These are phyloP conservation scores for Agaricus sinodeliciosus DNA, from an alignment of 768 basidiomycete genomes.

Conservation along the genomic window DNA sequence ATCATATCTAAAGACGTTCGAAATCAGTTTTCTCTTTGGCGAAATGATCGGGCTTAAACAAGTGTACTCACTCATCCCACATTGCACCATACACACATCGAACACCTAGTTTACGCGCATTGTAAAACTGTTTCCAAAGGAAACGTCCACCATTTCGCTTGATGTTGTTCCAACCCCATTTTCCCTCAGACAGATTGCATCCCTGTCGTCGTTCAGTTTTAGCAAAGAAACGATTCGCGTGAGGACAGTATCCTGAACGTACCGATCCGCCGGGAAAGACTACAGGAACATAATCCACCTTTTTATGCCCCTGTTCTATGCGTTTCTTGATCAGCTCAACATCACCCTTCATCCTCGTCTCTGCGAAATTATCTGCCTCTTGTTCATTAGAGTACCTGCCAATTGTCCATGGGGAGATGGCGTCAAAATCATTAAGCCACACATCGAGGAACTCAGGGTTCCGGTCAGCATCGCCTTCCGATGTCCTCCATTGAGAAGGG, in stretches of 20 bases:
- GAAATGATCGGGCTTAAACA: conserved; percentile 6
- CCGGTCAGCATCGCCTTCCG: conserved; percentile 60
- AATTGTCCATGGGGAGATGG: conserved; percentile 79
- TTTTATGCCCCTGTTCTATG: conserved; percentile 37
- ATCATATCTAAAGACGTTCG: conserved; percentile 53
- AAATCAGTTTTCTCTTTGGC: conserved; percentile 7
- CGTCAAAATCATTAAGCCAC: conserved; percentile 75
- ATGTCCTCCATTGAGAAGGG: conserved; percentile 72
- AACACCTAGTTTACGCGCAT: conserved; percentile 55
- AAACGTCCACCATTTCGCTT: conserved; percentile 70
- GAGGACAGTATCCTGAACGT: conserved; percentile 23
- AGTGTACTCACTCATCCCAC: conserved; percentile 70
- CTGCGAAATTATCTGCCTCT: conserved; percentile 58
- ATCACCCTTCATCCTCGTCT: conserved; percentile 59
- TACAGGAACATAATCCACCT: conserved; percentile 79
- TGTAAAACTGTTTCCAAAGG: conserved; percentile 73
- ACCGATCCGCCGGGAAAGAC: conserved; percentile 80
- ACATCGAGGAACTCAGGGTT: conserved; percentile 60
- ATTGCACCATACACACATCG: conserved; percentile 74
- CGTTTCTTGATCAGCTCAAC: conserved; percentile 48
- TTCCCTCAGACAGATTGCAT: conserved; percentile 62
- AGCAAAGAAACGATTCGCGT: background rate
- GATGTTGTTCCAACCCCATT: conserved; percentile 68
- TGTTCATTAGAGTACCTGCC: conserved; percentile 58
- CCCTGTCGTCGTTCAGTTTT: conserved; percentile 35